Conservation (phyloP, 768 basidiomycete species). For the Mycena epipterygia region DNA sequence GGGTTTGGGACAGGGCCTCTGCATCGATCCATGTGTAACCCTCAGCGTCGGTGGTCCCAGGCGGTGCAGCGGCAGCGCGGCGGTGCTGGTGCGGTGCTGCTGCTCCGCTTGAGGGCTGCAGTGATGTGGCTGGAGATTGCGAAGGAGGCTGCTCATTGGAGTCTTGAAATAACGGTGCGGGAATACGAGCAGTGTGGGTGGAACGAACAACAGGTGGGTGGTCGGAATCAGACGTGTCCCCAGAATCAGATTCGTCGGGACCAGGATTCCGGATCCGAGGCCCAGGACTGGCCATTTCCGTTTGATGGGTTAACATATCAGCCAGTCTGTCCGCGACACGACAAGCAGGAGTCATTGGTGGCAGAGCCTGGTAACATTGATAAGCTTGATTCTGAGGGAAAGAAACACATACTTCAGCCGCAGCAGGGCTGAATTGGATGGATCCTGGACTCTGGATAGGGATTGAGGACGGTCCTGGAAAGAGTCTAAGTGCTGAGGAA, state of each 20-base stretch:
- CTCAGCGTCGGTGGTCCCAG: not conserved
- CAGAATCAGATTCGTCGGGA: not conserved
- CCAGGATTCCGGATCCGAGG: constrained; percentile 3
- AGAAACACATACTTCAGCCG: not conserved
- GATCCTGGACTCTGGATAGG: not conserved
- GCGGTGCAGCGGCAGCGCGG: not conserved
- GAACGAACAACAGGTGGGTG: not conserved
- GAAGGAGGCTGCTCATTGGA: not conserved
- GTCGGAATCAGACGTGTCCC: not conserved
- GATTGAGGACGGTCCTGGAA: not conserved
- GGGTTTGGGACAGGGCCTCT: not conserved
- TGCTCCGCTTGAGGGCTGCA: not conserved
- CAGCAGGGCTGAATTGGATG: not conserved
- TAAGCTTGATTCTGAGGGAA: constrained; percentile 2
- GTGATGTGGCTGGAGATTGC: not conserved
- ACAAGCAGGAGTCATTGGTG: constrained; percentile 10
- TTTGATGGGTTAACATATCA: constrained; percentile 6
- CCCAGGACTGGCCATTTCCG: constrained; percentile 12
- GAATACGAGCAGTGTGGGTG: not conserved
- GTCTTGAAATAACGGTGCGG: constrained; percentile 5
- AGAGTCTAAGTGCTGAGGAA: not conserved
- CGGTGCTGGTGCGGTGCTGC: not conserved
- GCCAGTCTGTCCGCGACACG: constrained; percentile 2
- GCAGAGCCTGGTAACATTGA: constrained; percentile 10
- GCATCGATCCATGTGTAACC: not conserved